These are phyloP conservation scores for Ophiostoma piceae DNA, from an alignment of 2,329 filamentous ascomycete species.

Conservation along the genomic window DNA sequence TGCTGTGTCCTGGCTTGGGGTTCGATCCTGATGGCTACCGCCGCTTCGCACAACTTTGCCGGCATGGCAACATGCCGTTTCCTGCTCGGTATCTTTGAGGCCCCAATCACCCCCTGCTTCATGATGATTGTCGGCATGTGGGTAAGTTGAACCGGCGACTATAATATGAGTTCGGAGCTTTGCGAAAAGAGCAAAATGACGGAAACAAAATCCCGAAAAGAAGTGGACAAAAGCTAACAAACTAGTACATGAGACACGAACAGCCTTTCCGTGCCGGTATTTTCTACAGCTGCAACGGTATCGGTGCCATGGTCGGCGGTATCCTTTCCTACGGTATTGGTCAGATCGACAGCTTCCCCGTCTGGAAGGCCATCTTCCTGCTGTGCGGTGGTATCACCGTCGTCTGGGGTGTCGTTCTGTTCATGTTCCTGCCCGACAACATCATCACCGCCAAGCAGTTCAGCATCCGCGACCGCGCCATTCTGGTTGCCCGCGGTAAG, in stretches of 20 bases:
- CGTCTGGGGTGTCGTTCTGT: slow-evolving; percentile 17
- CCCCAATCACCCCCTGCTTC: slow-evolving; percentile 53
- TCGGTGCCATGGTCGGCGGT: slow-evolving; percentile 15
- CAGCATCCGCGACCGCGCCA: slow-evolving; percentile 12
- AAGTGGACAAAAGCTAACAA: neutral
- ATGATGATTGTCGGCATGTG: slow-evolving; percentile 56
- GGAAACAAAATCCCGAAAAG: too few species aligned
- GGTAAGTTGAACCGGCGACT: slow-evolving; percentile 27
- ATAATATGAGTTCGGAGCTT: neutral
- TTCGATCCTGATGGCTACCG: slow-evolving; percentile 43
- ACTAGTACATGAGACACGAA: slow-evolving; percentile 14
- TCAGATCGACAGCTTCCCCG: slow-evolving; percentile 17
- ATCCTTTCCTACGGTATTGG: slow-evolving; percentile 15
- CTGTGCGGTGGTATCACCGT: slow-evolving; percentile 20
- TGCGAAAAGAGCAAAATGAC: neutral
- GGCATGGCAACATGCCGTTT: slow-evolving; percentile 53
- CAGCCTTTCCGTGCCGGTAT: slow-evolving; percentile 16
- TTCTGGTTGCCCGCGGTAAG: slow-evolving; percentile 16
- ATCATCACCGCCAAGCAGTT: slow-evolving; percentile 15
- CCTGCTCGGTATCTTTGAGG: slow-evolving; percentile 53
- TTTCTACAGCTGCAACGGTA: slow-evolving; percentile 16
- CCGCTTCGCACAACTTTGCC: slow-evolving; percentile 49
- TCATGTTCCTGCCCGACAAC: slow-evolving; percentile 21
- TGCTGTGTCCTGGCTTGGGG: slow-evolving; percentile 38
- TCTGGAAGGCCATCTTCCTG: slow-evolving; percentile 31